A percentile compares a stretch with the other conserved stretches of the same genome.
Conservation (phyloP, 805 yeast species). For the Huiozyma sinensis region DNA sequence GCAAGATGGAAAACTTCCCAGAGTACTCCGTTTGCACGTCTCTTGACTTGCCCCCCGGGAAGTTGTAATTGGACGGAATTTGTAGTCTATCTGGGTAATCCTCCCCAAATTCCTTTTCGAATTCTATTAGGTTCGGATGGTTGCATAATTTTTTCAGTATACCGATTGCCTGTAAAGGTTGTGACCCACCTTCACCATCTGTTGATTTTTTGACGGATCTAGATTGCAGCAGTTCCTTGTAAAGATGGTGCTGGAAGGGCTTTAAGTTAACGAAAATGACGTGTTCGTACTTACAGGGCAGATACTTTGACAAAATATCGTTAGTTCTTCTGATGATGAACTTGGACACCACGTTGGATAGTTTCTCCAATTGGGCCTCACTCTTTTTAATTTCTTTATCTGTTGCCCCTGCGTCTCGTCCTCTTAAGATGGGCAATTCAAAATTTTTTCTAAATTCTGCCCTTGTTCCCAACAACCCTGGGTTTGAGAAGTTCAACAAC, state of each 20-base stretch:
- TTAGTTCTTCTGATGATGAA: conserved; percentile 93
- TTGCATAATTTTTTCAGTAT: conserved; percentile 82
- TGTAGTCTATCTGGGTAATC: conserved; percentile 47
- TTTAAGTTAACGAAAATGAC: conserved; percentile 85
- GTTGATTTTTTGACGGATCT: conserved; percentile 60
- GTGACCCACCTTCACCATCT: conserved; percentile 27
- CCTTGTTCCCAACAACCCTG: conserved; percentile 81
- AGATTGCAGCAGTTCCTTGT: conserved; percentile 64
- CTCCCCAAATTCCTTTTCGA: conserved; percentile 58
- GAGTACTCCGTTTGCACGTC: conserved; percentile 75
- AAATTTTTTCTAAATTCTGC: conserved; percentile 74
- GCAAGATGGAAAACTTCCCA: conserved; percentile 78
- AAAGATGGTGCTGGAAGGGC: conserved; percentile 63
- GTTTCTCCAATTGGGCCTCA: conserved; percentile 53
- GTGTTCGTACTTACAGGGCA: conserved; percentile 94
- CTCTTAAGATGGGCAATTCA: conserved; percentile 68
- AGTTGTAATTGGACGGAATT: conserved; percentile 63
- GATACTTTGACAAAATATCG: conserved; percentile 84
- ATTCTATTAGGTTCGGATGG: conserved; percentile 76
- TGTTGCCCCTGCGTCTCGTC: conserved; percentile 83
- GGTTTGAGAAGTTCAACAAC: conserved; percentile 82
- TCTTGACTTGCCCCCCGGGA: conserved; percentile 20
- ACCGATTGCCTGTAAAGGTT: conserved; percentile 85
- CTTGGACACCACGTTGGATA: conserved; percentile 68
- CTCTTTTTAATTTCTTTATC: conserved; percentile 68